Base-by-base conservation (phyloP, 768 basidiomycete species). In the Trametes cubensis region DNA sequence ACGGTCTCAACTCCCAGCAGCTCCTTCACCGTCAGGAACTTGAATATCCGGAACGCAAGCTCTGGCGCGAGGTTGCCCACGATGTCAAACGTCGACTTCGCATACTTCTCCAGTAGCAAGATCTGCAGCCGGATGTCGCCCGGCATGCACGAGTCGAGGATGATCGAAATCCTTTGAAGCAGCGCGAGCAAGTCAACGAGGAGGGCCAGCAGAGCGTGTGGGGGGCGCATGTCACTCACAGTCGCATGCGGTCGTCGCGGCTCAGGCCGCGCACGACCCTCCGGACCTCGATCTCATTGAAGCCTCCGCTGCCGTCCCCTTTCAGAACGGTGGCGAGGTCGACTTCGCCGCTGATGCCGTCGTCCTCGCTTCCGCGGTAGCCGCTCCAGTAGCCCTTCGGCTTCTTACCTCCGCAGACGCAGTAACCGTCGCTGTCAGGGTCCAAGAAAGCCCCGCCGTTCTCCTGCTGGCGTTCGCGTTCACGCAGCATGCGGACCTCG, bases 91-190 rank as follows among this genome's bases (percentile, higher is more conserved):
- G 91, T 89, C 14, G 89, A 89, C 67, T 82, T 85, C 39, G 84
- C 82, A 66, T 96, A 95, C 73, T 93, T 92, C 73, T 94, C 85
- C 18, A 96, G 82, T 2, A 92, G 83, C 1, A 89, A 80, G 46
- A 95, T 92, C 72, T 94, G 94, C 6, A 91, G 79, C 13, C 84
- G 85, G 34, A 95, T 90, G 67, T 95, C 94, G 34, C 92, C 91
- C 0, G 94, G 93, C 64, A 92, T 79, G 73, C 88, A 85, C 13
- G 89, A 85, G 65, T 88, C 86, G 20, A 88, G 73, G 53, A 88
- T 87, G 51, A 87, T 81, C 20, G 77, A 77, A 57, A 90, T 87
- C 53, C 84, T 85, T 60, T 6, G 4, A 10, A 34, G 34, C 34
- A 34, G 34, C 34, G 6, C 34, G 34, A 34, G 34, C 34, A 4